phyloP scores from a whole-genome alignment of 2,329 filamentous ascomycete species.

The Pseudocercospora cruenta region DNA sequence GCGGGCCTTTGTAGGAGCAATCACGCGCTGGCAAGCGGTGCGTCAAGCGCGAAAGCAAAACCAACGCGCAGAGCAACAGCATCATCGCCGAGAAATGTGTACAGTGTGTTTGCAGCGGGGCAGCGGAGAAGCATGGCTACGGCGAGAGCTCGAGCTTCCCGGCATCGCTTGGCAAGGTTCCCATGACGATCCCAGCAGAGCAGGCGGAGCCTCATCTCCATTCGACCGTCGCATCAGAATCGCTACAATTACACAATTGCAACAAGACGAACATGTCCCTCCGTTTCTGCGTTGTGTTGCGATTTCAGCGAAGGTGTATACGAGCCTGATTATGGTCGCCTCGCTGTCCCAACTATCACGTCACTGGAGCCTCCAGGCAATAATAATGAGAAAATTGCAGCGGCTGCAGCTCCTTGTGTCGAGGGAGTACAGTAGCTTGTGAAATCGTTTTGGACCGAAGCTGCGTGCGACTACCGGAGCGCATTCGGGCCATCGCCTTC shows the following conservation, averaged over 20 bases:
- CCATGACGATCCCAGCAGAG: neutral
- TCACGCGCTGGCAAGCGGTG: conserved; percentile 5
- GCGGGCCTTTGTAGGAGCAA: neutral
- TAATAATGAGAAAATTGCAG: no score
- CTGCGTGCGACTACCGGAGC: neutral
- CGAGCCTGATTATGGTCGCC: no score
- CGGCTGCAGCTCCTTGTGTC: no score
- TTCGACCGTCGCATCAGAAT: neutral
- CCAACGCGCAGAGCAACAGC: conserved; percentile 2
- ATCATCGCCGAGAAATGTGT: conserved; percentile 10
- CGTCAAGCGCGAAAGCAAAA: conserved; percentile 15
- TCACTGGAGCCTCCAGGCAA: no score
- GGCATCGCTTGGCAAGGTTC: neutral
- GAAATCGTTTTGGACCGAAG: neutral
- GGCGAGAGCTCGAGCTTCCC: neutral
- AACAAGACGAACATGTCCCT: no score
- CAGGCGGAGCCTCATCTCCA: neutral
- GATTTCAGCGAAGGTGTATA: no score
- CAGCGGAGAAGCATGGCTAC: neutral
- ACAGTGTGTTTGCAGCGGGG: neutral
- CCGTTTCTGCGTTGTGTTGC: no score
- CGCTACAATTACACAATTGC: no score
- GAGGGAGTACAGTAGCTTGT: no score
- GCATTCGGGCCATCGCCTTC: neutral
- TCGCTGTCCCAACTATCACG: no score